phyloP scores from a whole-genome alignment of 495 filamentous ascomycete genomes.

The Hypoxylon fuscum region DNA sequence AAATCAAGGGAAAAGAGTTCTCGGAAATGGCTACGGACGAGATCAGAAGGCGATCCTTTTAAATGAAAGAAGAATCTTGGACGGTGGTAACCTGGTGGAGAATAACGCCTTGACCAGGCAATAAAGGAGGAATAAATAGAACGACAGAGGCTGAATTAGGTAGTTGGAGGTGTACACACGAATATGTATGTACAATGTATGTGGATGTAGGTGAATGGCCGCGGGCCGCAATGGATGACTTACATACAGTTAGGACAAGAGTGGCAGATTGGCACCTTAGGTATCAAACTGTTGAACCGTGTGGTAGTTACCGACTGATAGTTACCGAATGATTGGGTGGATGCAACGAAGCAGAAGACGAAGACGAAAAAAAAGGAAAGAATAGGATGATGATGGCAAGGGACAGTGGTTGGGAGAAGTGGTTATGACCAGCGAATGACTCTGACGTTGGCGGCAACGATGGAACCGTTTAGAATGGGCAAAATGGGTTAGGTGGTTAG shows the following conservation, averaged over 20 bases:
- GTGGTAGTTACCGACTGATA: too few species aligned
- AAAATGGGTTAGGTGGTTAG: neutral
- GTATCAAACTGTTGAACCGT: too few species aligned
- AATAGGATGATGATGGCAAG: constrained; percentile 26
- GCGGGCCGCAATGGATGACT: constrained; percentile 34
- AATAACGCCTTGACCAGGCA: constrained; percentile 38
- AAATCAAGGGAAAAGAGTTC: constrained; percentile 43
- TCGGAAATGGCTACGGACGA: constrained; percentile 35
- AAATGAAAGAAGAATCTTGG: constrained; percentile 32
- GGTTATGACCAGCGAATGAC: constrained; percentile 24
- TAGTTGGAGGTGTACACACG: constrained; percentile 9
- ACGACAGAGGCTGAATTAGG: constrained; percentile 32
- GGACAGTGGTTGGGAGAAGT: neutral
- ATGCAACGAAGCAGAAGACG: constrained; percentile 22
- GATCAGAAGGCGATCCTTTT: constrained; percentile 33
- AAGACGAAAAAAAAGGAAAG: too few species aligned
- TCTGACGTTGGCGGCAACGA: constrained; percentile 39
- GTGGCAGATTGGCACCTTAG: constrained; percentile 6
- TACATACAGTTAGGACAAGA: constrained; percentile 9
- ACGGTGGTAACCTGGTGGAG: constrained; percentile 33
- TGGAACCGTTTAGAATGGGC: constrained; percentile 36
- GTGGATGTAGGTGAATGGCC: constrained; percentile 30
- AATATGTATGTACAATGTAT: neutral
- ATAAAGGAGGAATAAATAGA: constrained; percentile 33
- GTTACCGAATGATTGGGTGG: constrained; percentile 16